Evolutionary conservation across 805 yeast species (phyloP), one percentile per base, ranked within the genome.

Genomic region (Cyberlindnera mycetangii): DNA sequence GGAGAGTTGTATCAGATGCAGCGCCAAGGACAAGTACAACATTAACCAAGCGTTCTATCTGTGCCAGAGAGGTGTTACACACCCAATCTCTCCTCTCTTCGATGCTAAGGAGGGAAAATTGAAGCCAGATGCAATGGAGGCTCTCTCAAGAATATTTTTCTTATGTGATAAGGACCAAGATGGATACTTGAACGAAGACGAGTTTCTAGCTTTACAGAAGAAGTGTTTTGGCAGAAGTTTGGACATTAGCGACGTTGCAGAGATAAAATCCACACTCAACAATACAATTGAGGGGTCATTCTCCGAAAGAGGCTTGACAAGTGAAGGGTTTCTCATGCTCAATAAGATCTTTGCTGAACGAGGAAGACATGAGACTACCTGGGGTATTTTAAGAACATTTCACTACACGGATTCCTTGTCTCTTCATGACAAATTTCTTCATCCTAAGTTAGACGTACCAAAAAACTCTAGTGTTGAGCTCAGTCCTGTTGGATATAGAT

Each of bases 311-410:
- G 96, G 96, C 0, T 68, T 92, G 2, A 76, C 87, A 0, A 76
- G 73, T 41, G 79, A 76, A 37, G 98, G 95, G 0, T 93, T 93
- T 57, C 65, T 93, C 3, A 67, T 79, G 1, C 68, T 93, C 42
- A 89, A 88, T 64, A 85, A 83, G 58, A 65, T 87, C 20, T 93
- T 85, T 61, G 95, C 95, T 1, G 95, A 89, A 53, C 78, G 79
- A 30, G 99, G 99, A 0, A 71, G 98, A 25, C 98, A 93, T 62
- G 99, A 93, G 61, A 93, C 98, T 0, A 84, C 89, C 0, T 93
- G 99, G 99, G 96, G 96, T 0, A 88, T 93, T 17, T 62, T 93
- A 20, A 65, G 99, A 41, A 76, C 89, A 0, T 93, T 87, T 62
- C 86, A 88, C 58, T 93, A 93, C 58, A 92, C 98, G 0, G 93